Conservation (phyloP, 2,329 filamentous ascomycete genomes). For the Ilyonectria destructans region DNA sequence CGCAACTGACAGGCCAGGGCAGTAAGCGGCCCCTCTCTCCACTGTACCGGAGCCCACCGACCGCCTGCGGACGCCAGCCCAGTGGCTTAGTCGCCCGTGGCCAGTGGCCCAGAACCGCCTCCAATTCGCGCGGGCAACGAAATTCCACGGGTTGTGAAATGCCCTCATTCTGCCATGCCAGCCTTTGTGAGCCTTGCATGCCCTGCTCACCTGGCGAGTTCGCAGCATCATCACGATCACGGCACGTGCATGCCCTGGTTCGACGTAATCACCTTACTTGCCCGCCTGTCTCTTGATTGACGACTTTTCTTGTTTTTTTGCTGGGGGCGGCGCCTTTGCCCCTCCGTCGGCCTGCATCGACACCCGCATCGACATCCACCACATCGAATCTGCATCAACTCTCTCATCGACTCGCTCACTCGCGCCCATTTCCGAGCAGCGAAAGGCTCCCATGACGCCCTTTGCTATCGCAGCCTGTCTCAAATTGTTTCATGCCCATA, state of each 20-base stretch:
- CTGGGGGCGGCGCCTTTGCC: conserved; percentile 19
- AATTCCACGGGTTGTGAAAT: neutral
- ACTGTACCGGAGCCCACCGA: neutral
- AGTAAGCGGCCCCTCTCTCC: neutral
- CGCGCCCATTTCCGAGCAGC: neutral
- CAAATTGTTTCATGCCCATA: conserved; percentile 10
- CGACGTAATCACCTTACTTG: conserved; percentile 4
- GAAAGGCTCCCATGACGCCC: conserved; percentile 8
- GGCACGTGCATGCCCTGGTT: conserved; percentile 1
- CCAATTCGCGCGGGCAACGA: neutral
- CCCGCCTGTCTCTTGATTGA: conserved; percentile 17
- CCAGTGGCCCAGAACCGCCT: neutral
- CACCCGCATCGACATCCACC: neutral
- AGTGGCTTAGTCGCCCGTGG: neutral
- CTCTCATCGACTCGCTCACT: neutral
- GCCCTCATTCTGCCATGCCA: neutral
- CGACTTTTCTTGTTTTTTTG: conserved; percentile 16
- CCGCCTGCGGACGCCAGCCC: neutral
- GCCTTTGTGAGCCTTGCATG: neutral
- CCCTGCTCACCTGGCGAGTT: neutral
- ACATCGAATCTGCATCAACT: neutral
- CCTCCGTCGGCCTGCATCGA: conserved; percentile 4
- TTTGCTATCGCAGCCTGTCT: neutral
- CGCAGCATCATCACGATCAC: neutral
- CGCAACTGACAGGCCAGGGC: neutral